Conservation (phyloP, 768 basidiomycete species). For the Amanita pallidorosea region DNA sequence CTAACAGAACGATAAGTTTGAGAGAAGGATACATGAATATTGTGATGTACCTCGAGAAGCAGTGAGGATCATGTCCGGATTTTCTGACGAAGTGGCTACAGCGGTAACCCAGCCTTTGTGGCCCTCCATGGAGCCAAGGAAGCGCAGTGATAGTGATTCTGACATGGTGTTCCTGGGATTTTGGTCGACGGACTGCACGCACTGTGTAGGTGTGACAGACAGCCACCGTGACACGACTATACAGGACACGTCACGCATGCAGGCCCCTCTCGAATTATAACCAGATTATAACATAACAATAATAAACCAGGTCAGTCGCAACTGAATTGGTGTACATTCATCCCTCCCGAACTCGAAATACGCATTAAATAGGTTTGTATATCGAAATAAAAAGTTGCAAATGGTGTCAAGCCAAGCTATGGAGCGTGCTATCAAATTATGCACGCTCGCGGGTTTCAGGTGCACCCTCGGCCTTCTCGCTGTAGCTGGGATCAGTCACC, state of each 20-base stretch:
- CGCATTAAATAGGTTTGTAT: no score
- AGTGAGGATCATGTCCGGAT: slow-evolving; percentile 98
- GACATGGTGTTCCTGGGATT: slow-evolving; percentile 43
- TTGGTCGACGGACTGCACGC: slow-evolving; percentile 4
- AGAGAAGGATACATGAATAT: slow-evolving; percentile 13
- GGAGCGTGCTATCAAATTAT: neutral
- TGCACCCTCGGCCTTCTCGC: neutral
- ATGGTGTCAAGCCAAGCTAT: no score
- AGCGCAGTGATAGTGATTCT: slow-evolving; percentile 81
- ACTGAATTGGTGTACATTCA: no score
- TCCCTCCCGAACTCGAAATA: no score
- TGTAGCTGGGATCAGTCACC: slow-evolving; percentile 12
- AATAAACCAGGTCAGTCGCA: no score
- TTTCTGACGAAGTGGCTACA: slow-evolving; percentile 96
- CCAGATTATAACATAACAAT: no score
- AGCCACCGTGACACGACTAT: slow-evolving; percentile 60
- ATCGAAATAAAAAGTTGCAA: no score
- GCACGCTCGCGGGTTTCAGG: slow-evolving; percentile 1
- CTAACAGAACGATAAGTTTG: slow-evolving; percentile 33
- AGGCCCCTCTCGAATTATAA: no score
- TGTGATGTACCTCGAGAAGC: slow-evolving; percentile 77
- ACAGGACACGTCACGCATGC: slow-evolving; percentile 37
- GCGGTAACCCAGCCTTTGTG: slow-evolving; percentile 99
- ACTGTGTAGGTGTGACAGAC: slow-evolving; percentile 24
- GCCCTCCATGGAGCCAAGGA: slow-evolving; percentile 84